A percentile compares a stretch with the other conserved stretches of the same genome.
phyloP scores from a whole-genome alignment of 441 rosid species.

The Melastoma candidum region DNA sequence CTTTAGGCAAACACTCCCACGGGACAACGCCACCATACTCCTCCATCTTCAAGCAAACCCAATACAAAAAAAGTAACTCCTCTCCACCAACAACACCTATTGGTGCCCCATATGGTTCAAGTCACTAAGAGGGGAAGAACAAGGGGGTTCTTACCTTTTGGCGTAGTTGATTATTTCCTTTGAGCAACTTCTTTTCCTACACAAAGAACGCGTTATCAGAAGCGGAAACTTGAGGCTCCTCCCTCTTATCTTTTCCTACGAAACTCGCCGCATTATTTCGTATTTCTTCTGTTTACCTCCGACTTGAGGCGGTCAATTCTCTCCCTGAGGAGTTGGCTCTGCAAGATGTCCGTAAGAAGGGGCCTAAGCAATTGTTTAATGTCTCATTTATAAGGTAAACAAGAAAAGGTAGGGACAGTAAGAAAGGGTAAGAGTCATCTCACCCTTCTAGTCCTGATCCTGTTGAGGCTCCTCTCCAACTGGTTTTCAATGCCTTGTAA shows the following conservation, averaged over 20 bases:
- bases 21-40: too few relatives aligned
- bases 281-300: neutral
- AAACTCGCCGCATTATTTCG: neutral
- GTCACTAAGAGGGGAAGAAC: conserved; percentile 2
- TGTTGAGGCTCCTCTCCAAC: conserved; percentile 6
- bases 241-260: too few relatives aligned
- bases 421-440: neutral
- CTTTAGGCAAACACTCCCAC: too few relatives aligned
- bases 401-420: neutral
- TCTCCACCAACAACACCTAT: too few relatives aligned
- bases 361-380: too few relatives aligned
- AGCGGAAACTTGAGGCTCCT: too few relatives aligned
- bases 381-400: neutral
- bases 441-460: conserved; percentile 7
- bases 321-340: conserved; percentile 3
- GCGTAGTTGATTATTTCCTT: conserved; percentile 1
- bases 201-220: neutral
- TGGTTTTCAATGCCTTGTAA: conserved; percentile 8
- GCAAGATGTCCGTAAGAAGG: neutral
- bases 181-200: conserved; percentile 3
- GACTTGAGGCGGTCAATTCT: conserved; percentile 1
- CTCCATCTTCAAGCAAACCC: too few relatives aligned
- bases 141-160: neutral
- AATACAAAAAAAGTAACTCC: too few relatives aligned
- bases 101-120: neutral